Evolutionary conservation across 345 rosid genomes (phyloP), one percentile per base, ranked within the genome.

Genomic region (Salix dunnii): DNA sequence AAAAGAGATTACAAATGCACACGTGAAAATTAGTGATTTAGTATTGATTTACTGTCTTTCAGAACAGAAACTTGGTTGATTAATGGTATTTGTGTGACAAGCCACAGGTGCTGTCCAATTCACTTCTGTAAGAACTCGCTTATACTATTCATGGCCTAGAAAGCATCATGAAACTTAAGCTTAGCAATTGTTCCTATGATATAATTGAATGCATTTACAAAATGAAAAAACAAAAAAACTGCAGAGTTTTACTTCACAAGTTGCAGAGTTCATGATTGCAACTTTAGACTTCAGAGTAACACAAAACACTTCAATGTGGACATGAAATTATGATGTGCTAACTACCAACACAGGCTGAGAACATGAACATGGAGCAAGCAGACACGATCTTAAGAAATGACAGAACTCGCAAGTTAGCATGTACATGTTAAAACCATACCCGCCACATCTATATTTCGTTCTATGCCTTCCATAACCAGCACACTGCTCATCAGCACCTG

Each of bases 401-500:
- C 51, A 60, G 28, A 27, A n/a, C 11, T 11, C 28, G 2, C 28
- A 60, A n/a, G 64, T 60, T 25, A 20, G 64, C 10, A 60, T 60
- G 18, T 27, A 27, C 27, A 21, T 6, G 27, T 74, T 55, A 63
- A 51, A 71, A n/a, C 23, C 72, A 71, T 83, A 95, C 99, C 99
- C 87, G 71, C 89, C 93, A 72, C 88, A 73, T 86, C 88, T 83
- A 74, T 87, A 95, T 73, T 91, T 93, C 42, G 99, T 95, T 85
- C 78, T 91, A 77, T 95, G 98, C 74, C 98, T 86, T 75, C 98
- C 97, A 78, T 95, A 95, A 80, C 99, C 99, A 76, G 99, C 99
- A 86, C 99, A 95, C 78, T 93, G 98, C 82, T 95, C 96, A 83
- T 95, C 99, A 35, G 99, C 99, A 65, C 99, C 99, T 63, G 97